Evolutionary conservation across 2,329 filamentous ascomycete species (phyloP).

Genomic region (Fusarium sp.): DNA sequence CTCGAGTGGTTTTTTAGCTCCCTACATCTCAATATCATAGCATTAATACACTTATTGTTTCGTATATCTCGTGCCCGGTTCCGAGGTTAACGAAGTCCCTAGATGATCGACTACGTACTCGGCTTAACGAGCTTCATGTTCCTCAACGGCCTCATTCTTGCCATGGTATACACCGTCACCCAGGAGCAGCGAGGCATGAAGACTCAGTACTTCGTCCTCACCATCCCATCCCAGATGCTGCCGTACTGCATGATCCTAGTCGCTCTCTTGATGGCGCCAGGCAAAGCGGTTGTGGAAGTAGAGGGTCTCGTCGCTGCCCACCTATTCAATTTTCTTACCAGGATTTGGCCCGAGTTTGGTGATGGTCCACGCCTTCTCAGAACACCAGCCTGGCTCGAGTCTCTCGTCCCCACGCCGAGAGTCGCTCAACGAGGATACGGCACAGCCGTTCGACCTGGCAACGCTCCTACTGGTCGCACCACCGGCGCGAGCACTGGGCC

Average conservation of each 20-base stretch:
- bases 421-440: slow-evolving; percentile 58
- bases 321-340: slow-evolving; percentile 89
- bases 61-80: slow-evolving; percentile 24
- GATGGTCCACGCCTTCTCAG: slow-evolving; percentile 83
- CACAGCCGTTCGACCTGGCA: slow-evolving; percentile 67
- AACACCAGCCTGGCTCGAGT: slow-evolving; percentile 81
- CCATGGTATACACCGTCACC: slow-evolving; percentile 85
- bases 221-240: slow-evolving; percentile 84
- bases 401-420: slow-evolving; percentile 70
- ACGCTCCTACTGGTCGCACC: slow-evolving; percentile 55
- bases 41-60: slow-evolving; percentile 33
- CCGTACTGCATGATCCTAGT: slow-evolving; percentile 86
- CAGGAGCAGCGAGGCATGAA: slow-evolving; percentile 87
- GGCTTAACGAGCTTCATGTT: slow-evolving; percentile 62
- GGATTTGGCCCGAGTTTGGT: slow-evolving; percentile 90
- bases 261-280: slow-evolving; percentile 77
- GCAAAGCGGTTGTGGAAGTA: slow-evolving; percentile 74
- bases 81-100: slow-evolving; percentile 46
- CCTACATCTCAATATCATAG: slow-evolving; percentile 68
- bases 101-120: slow-evolving; percentile 53
- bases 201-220: slow-evolving; percentile 85
- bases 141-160: slow-evolving; percentile 79
- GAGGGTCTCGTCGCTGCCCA: slow-evolving; percentile 92
- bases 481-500: slow-evolving; percentile 64
- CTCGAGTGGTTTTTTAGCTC: slow-evolving; percentile 73